A percentile compares a stretch with the other conserved stretches of the same genome.
These are phyloP conservation scores for Colletotrichum lentis DNA, from an alignment of 2,329 filamentous ascomycete species.

Conservation along the genomic window DNA sequence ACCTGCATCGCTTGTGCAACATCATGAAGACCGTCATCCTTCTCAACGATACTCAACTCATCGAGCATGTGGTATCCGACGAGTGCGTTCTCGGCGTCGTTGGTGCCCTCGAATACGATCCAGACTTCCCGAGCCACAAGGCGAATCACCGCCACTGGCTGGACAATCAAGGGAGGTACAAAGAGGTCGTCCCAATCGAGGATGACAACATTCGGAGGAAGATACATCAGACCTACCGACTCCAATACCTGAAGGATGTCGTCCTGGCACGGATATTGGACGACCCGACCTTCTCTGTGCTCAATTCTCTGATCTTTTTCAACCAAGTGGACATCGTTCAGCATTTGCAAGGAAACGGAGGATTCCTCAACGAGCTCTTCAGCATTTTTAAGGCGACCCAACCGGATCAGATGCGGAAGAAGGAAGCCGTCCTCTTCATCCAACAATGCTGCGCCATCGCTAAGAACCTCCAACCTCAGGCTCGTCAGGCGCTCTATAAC, in stretches of 20 bases:
- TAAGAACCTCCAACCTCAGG: slow-evolving; percentile 89
- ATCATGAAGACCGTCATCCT: slow-evolving; percentile 98
- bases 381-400: slow-evolving; percentile 77
- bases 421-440: slow-evolving; percentile 94
- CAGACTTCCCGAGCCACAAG: slow-evolving; percentile 96
- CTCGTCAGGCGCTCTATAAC: slow-evolving; percentile 82
- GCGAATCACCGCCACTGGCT: slow-evolving; percentile 96
- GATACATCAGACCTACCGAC: slow-evolving; percentile 94
- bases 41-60: slow-evolving; percentile 92
- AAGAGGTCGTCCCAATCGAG: slow-evolving; percentile 93
- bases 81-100: slow-evolving; percentile 90
- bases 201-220: slow-evolving; percentile 83
- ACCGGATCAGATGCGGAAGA: slow-evolving; percentile 76
- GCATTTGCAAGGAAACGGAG: slow-evolving; percentile 83
- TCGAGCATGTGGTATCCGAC: slow-evolving; percentile 92
- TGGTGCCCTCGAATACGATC: slow-evolving; percentile 95
- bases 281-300: slow-evolving; percentile 95
- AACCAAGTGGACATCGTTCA: slow-evolving; percentile 98
- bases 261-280: slow-evolving; percentile 95
- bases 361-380: slow-evolving; percentile 86
- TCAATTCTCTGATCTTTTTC: slow-evolving; percentile 98
- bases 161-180: slow-evolving; percentile 86
- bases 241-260: slow-evolving; percentile 98
- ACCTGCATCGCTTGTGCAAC: slow-evolving; percentile 91
- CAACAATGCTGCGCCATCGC: slow-evolving; percentile 95